Evolutionary conservation across 2,329 filamentous ascomycete genomes (phyloP), one percentile per base, ranked within the genome.

Genomic region (Gyromitra esculenta): DNA sequence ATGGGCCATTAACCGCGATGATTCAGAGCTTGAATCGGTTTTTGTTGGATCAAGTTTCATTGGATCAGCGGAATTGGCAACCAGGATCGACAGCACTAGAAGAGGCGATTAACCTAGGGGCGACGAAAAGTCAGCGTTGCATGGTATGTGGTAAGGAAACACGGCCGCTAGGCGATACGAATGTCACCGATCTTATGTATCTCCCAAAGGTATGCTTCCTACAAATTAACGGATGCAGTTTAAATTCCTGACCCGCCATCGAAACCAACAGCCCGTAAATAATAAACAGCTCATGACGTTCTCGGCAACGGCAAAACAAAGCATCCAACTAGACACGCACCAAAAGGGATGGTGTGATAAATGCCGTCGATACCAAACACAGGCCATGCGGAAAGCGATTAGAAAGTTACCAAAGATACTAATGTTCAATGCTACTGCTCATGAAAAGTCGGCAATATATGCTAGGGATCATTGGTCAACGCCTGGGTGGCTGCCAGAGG

Each of bases 281-380:
- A 75, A 67, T 39, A 81, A 81, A 57, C 75, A 79, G 84, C 88
- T 83, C 79, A 85, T 86, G 80, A 92, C 87, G 66, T 99, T 99
- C 82, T 97, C 94, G 0, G 92, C 96, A 81, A 90, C 97, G 60
- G 85, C 99, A n/a, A 97, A 97, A 83, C 90, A 90, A 67, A 97
- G 94, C 79, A 91, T 99, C 39, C 95, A 98, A 84, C 88, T 93
- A 68, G 93, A 97, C 82, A 92, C 92, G 9, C 93, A 92, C 60
- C 94, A 92, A 57, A 90, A 95, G 81, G 96, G 96, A 5, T 99
- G 94, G 94, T 99, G 96, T 82, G 91, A 91, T 79, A 90, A 91
- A 81, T 99, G 96, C 82, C 92, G 94, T 79, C 89, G 93, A 31
- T 98, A 99, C 82, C 94, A 97, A 83, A 92, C 92, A 68, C 89